phyloP scores from a whole-genome alignment of 441 rosid genomes.

The Corymbia calophylla region DNA sequence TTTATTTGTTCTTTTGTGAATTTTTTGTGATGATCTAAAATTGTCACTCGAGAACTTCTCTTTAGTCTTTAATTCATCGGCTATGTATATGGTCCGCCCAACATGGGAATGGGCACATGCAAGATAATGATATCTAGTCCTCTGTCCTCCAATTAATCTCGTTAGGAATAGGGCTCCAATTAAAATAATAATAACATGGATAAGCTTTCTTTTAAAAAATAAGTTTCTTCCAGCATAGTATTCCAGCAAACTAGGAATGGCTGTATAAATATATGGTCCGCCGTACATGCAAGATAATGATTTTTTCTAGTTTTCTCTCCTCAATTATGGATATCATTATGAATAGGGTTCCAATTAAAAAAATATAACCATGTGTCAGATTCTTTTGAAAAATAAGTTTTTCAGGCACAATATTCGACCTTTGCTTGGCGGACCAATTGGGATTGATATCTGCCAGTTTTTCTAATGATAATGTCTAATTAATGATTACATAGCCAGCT shows the following conservation, averaged over 20 bases:
- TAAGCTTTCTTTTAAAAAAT: background rate
- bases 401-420: background rate
- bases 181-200: background rate
- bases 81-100: background rate
- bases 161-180: background rate
- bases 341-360: background rate
- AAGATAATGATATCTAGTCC: background rate
- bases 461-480: background rate
- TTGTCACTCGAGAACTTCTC: background rate
- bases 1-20: background rate
- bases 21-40: background rate
- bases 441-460: background rate
- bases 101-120: background rate
- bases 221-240: background rate
- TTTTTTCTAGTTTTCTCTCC: background rate
- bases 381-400: background rate
- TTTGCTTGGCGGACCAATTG: rapidly evolving
- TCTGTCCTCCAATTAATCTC: background rate
- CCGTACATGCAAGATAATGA: background rate
- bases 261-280: background rate
- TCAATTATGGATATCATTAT: background rate
- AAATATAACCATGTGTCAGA: background rate
- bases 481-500: background rate
- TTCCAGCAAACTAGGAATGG: background rate
- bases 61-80: background rate